Conservation (phyloP, 495 filamentous ascomycete species). For the Penicillium pulvis region DNA sequence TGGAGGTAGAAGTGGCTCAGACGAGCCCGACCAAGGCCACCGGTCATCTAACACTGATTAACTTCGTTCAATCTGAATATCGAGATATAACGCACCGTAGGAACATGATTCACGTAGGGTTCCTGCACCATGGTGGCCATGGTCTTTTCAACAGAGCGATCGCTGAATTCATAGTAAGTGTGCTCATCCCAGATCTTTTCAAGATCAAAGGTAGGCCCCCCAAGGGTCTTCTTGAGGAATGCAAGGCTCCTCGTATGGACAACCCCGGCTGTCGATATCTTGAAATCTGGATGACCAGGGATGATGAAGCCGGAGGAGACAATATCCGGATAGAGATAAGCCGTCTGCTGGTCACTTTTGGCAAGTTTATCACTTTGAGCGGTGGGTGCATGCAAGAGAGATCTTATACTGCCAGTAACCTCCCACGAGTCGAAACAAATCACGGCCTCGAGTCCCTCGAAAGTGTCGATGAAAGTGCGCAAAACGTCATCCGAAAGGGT, state of each 20-base stretch:
- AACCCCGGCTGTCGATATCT: slow-evolving; percentile 15
- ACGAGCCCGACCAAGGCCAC: slow-evolving; percentile 62
- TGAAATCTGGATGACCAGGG: slow-evolving; percentile 14
- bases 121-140: slow-evolving; percentile 52
- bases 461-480: neutral
- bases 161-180: slow-evolving; percentile 30
- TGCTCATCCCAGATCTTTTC: slow-evolving; percentile 60
- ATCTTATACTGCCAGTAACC: neutral
- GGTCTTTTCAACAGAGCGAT: slow-evolving; percentile 28
- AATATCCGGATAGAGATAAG: neutral
- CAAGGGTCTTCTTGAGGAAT: slow-evolving; percentile 22
- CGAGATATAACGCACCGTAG: slow-evolving; percentile 25
- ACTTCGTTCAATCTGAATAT: neutral
- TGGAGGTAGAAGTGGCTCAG: slow-evolving; percentile 64
- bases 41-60: slow-evolving; percentile 47
- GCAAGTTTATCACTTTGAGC: neutral
- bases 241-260: slow-evolving; percentile 23
- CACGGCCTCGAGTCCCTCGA: neutral
- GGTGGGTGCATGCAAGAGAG: neutral
- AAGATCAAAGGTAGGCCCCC: slow-evolving; percentile 48
- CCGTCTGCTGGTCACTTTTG: slow-evolving; percentile 55
- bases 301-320: slow-evolving; percentile 2
- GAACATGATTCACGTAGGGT: slow-evolving; percentile 56
- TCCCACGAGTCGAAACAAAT: neutral
- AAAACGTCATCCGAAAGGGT: neutral